phyloP scores from a whole-genome alignment of 1,284 basidiomycete genomes.

The Leccinum holopus region DNA sequence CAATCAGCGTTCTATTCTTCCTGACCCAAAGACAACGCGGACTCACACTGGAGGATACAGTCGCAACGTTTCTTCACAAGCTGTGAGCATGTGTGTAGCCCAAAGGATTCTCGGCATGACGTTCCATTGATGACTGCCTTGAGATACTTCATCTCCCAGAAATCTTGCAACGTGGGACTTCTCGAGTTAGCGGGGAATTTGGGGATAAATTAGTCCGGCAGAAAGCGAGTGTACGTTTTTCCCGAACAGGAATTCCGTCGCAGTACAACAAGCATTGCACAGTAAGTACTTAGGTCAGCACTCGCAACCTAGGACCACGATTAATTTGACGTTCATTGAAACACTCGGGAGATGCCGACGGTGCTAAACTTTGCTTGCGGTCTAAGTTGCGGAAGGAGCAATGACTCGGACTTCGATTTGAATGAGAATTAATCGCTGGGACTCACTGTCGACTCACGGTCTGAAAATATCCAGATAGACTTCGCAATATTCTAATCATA shows the following conservation, averaged over 20 bases:
- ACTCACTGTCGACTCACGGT: too few species aligned
- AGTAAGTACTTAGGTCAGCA: too few species aligned
- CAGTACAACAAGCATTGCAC: slow-evolving; percentile 17
- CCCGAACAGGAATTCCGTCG: slow-evolving; percentile 43
- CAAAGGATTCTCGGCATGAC: slow-evolving; percentile 7
- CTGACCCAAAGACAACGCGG: neutral
- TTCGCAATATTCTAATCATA: too few species aligned
- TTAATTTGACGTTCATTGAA: too few species aligned
- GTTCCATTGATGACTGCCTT: slow-evolving; percentile 60
- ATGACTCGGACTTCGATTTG: too few species aligned
- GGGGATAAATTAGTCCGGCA: slow-evolving; percentile 32
- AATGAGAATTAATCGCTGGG: too few species aligned
- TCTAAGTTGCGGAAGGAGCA: too few species aligned
- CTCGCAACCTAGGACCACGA: too few species aligned
- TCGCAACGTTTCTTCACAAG: slow-evolving; percentile 53
- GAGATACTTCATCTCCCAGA: slow-evolving; percentile 59
- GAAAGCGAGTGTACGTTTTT: slow-evolving; percentile 32
- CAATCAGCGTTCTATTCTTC: slow-evolving; percentile 6
- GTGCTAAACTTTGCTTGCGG: too few species aligned
- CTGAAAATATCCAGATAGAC: too few species aligned
- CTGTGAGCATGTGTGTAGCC: neutral
- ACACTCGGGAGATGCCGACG: too few species aligned
- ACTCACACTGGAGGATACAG: slow-evolving; percentile 61
- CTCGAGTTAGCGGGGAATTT: slow-evolving; percentile 26
- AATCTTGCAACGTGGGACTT: slow-evolving; percentile 50